These are phyloP conservation scores for Leucocoprinus leucothites DNA, from an alignment of 768 basidiomycete genomes.

Conservation along the genomic window DNA sequence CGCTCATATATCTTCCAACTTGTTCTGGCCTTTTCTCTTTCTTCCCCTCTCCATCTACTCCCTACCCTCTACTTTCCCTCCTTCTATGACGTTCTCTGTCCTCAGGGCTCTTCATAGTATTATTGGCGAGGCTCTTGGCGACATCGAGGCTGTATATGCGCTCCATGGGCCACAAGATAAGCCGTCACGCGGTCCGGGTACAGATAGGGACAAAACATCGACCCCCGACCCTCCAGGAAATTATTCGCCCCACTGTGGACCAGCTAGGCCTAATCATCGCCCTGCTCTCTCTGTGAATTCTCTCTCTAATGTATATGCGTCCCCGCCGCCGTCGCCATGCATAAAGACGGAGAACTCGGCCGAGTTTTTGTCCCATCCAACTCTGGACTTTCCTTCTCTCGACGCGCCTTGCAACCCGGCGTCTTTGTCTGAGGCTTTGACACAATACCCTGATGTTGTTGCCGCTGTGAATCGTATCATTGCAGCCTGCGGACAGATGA, in stretches of 20 bases:
- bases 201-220: constrained; percentile 11
- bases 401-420: constrained; percentile 43
- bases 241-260: not conserved
- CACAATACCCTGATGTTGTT: constrained; percentile 55
- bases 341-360: constrained; percentile 16
- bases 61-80: not conserved
- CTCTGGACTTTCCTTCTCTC: constrained; percentile 56
- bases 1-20: constrained; percentile 1
- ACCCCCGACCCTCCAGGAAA: not conserved
- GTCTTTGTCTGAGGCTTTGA: constrained; percentile 51
- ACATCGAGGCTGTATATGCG: constrained; percentile 60
- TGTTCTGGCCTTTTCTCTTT: constrained; percentile 1
- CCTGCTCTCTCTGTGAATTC: constrained; percentile 7
- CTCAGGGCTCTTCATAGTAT: constrained; percentile 64
- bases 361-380: not conserved
- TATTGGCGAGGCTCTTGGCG: constrained; percentile 65
- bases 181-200: constrained; percentile 13
- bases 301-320: constrained; percentile 25
- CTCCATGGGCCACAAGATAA: constrained; percentile 18
- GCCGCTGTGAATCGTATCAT: constrained; percentile 63
- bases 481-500: constrained; percentile 67
- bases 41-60: constrained; percentile 1
- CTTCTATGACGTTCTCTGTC: constrained; percentile 55
- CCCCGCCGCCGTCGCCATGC: constrained; percentile 31
- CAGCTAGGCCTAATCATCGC: not conserved